Base-by-base conservation (phyloP, 1,284 basidiomycete species). In the Trametes hirsuta region DNA sequence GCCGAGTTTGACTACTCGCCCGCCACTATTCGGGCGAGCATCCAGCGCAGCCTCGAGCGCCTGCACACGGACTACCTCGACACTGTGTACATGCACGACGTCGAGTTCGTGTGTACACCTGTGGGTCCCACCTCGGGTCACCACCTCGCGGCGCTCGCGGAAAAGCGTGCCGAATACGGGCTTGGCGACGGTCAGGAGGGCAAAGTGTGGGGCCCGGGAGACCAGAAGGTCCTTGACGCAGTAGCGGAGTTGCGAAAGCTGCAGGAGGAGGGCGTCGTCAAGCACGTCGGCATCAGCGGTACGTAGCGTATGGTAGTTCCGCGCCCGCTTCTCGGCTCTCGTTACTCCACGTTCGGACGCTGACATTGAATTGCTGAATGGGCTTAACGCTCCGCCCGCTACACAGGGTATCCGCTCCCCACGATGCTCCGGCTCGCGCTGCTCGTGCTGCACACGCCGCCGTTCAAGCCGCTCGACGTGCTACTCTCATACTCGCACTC, bases 401-500 rank as follows among this genome's bases (percentile, higher is more conserved):
- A 14, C 18, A 2, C 48, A 47, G 95, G 91, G 0, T 97, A 92
- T 71, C 94, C 95, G 0, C 82, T 98, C n/a, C 92, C 95, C 2
- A 89, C 90, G 1, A 82, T 98, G 12, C 83, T 99, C 9, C 89
- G 97, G 9, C 76, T 98, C 15, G 85, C 93, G 15, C 81, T 93
- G 18, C 80, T 98, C 48, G 84, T 94, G 59, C 76, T 84, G 25
- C 82, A 88, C 69, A 85, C 79, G 9, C 75, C 85, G 6, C 84
- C 86, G 9, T 85, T 79, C 71, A 80, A 82, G 55, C 88, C 92
- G 1, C 72, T 97, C 59, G 95, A 96, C 72, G 81, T 91, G 45
- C 73, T 97, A 39, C 84, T 96, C 61, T 91, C 90, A 11, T 97
- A 95, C 76, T 89, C 87, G n/a, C 93, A 97, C 72, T 84, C 93